Evolutionary conservation across 2,329 filamentous ascomycete genomes (phyloP), one percentile per base, ranked within the genome.

Genomic region (Colletotrichum cordylinicola): DNA sequence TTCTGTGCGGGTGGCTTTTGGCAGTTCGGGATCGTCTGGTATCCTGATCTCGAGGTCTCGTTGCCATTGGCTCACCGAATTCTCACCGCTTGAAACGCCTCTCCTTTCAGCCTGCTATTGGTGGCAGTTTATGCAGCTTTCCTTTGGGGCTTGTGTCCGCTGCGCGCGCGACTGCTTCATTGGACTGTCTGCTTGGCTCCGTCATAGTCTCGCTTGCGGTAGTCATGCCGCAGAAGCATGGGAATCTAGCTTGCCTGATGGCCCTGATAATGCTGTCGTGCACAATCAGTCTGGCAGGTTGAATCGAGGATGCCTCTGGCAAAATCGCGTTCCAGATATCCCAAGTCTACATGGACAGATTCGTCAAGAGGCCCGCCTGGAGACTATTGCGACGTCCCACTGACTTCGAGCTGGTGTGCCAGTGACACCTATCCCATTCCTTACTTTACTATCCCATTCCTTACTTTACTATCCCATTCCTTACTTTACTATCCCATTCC

Each of bases 321-420:
- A 24, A n/a, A 35, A 18, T 37, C 29, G n/a, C n/a, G 29, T 68
- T 37, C 13, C 27, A 27, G 13, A 31, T 39, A n/a, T 16, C 13
- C 62, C 55, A 43, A 15, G 52, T 67, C 39, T 65, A 33, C 31
- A 35, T 39, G 68, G 60, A 43, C 68, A 67, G 39, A 62, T 56
- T 56, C 33, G 39, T 75, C 56, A 39, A 73, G 73, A 67, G 43
- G 58, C 69, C 69, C 62, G 69, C 55, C 39, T 39, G 62, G 58
- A 67, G 43, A 43, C 43, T 75, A 72, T 64, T 75, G 31, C 73
- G 73, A 72, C 39, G 56, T 75, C 64, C 65, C 55, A 72, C 73
- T 75, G 73, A 75, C 69, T 56, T 60, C 58, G 69, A 72, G 62
- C 69, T 60, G 73, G 73, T 58, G 73, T 67, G 69, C 73, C 69